These are phyloP conservation scores for Ogataea methanolica DNA, from an alignment of 805 yeast species.

Conservation along the genomic window DNA sequence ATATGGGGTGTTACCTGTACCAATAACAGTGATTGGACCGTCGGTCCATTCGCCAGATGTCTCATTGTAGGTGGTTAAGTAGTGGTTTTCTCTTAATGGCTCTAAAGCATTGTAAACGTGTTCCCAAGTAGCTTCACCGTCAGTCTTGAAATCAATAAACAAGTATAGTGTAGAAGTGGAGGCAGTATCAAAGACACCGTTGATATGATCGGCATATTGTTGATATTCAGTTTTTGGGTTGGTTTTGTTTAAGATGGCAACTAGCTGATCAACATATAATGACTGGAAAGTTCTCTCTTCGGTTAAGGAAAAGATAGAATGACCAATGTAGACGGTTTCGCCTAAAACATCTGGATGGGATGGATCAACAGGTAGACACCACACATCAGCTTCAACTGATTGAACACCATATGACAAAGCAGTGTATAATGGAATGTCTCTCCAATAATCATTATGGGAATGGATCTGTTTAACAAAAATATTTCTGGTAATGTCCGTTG, in stretches of 20 bases:
- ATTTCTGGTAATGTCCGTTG: constrained; percentile 21
- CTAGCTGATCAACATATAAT: constrained; percentile 53
- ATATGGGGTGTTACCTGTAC: constrained; percentile 63
- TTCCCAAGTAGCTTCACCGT: constrained; percentile 46
- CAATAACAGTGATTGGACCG: constrained; percentile 58
- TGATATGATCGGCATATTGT: constrained; percentile 5
- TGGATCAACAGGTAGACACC: constrained; percentile 37
- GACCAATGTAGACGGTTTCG: constrained; percentile 52
- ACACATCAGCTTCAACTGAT: constrained; percentile 53
- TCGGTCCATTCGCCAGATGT: constrained; percentile 28
- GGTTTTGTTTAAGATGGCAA: constrained; percentile 41
- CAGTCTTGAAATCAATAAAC: constrained; percentile 61
- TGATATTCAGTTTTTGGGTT: constrained; percentile 33
- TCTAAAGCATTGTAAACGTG: constrained; percentile 40
- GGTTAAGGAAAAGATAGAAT: constrained; percentile 43
- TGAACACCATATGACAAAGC: constrained; percentile 44
- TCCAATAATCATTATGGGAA: constrained; percentile 58
- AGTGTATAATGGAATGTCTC: constrained; percentile 41
- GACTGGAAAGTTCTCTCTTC: constrained; percentile 41
- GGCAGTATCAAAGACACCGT: constrained; percentile 35
- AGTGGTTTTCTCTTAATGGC: constrained; percentile 43
- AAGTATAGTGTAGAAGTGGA: constrained; percentile 51
- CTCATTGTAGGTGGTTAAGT: constrained; percentile 45
- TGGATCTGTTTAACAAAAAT: constrained; percentile 34
- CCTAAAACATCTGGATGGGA: constrained; percentile 22